Base-by-base conservation (phyloP, 2,329 filamentous ascomycete genomes). In the Colletotrichum ledebouriae region DNA sequence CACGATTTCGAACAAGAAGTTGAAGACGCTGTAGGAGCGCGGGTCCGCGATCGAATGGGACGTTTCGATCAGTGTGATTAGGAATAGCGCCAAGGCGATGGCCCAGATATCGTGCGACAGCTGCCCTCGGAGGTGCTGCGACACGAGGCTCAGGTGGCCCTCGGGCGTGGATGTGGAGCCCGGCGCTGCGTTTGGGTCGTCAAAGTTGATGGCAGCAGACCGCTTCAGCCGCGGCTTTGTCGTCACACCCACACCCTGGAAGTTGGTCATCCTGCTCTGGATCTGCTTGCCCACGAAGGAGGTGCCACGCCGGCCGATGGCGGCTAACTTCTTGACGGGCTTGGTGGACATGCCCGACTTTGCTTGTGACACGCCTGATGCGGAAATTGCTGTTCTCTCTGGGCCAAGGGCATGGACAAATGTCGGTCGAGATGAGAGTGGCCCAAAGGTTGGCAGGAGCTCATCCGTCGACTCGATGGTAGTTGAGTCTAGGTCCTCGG, bases 31-130 rank as follows among this genome's bases (percentile, higher is more conserved):
- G 75, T 84, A 90, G 33, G 75, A 84, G 11, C 77, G 76, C 0
- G 87, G 87, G 62, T 88, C 82, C 6, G 75, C 73, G 2, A 83
- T 78, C 61, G 87, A 88, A 63, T 88, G 84, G 6, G 79, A 76
- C 3, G 85, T 86, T 75, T 92, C 89, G 55, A 90, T 87, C 49
- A 87, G 83, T 55, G 84, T 83, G 64, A 92, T 88, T 39, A 89
- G 75, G 62, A 91, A 81, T 9, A 90, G 82, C 2, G 87, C 86
- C 0, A 90, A 76, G 2, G 87, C 85, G 13, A 92, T 85, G 80
- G 85, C 89, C 89, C 89, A 91, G n/a, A 92, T 80, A 73, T 92
- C 90, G 75, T 91, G 88, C 39, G 87, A 86, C 4, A 92, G 82
- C 74, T 92, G 89, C 6, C 85, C 85, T 15, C 87, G 85, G 22